Conservation (phyloP, 306 rosid genomes). For the Ceratonia siliqua region DNA sequence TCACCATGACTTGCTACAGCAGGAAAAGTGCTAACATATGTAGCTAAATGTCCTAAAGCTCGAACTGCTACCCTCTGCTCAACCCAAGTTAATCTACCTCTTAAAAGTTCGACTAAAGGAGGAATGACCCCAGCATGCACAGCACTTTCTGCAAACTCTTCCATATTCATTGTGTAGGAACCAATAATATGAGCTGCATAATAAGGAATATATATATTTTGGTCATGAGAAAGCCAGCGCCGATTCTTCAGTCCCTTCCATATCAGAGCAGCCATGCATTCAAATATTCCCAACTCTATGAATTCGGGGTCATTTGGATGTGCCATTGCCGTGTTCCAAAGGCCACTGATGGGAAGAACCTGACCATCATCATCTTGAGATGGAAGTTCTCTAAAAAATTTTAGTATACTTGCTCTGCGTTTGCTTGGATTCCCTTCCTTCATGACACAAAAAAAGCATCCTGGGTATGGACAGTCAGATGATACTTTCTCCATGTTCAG, state of each 20-base stretch:
- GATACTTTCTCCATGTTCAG: constrained; percentile 79
- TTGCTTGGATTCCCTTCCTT: constrained; percentile 97
- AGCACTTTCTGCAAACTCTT: constrained; percentile 86
- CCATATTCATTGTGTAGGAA: constrained; percentile 99
- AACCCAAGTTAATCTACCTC: constrained; percentile 98
- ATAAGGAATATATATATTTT: constrained; percentile 94
- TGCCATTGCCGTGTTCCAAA: constrained; percentile 99
- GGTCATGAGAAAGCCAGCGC: constrained; percentile 98
- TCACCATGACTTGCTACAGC: constrained; percentile 84
- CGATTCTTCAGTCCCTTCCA: constrained; percentile 97
- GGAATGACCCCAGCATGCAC: constrained; percentile 89
- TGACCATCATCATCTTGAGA: constrained; percentile 96
- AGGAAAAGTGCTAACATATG: constrained; percentile 85
- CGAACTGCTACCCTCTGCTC: constrained; percentile 99
- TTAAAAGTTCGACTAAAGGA: constrained; percentile 88
- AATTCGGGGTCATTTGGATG: constrained; percentile 99
- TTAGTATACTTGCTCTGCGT: constrained; percentile 84
- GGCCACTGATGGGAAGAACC: constrained; percentile 99
- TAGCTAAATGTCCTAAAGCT: constrained; percentile 96
- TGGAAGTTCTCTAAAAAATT: constrained; percentile 94
- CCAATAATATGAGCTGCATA: constrained; percentile 98
- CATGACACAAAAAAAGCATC: constrained; percentile 99
- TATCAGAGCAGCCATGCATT: constrained; percentile 92
- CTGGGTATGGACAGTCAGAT: constrained; percentile 95
- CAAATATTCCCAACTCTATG: constrained; percentile 88